Conservation (phyloP, 441 rosid genomes). For the Populus hybrid region DNA sequence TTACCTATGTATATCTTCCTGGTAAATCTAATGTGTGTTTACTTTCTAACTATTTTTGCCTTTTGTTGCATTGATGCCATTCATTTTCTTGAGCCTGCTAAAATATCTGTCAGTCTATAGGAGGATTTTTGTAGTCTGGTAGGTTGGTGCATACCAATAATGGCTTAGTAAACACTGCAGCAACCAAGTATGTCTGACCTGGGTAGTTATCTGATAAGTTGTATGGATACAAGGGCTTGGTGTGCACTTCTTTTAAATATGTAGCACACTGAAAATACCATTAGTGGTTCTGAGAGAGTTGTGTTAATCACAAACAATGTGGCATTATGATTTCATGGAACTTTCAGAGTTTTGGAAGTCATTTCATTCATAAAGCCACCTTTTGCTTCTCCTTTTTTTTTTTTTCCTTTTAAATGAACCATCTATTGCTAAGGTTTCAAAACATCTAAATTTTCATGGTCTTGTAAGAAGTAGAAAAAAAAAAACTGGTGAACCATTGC, state of each 20-base stretch:
- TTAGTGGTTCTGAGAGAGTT: background rate
- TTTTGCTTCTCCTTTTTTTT: background rate
- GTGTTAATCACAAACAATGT: background rate
- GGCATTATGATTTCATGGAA: background rate
- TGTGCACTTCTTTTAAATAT: background rate
- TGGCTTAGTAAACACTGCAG: background rate
- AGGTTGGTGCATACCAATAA: background rate
- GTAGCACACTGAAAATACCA: background rate
- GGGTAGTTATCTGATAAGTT: background rate
- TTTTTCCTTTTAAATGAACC: background rate
- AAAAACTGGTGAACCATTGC: background rate
- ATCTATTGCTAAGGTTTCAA: background rate
- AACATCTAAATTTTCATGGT: background rate
- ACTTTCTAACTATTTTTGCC: background rate
- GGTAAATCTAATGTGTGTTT: background rate
- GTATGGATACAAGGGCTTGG: background rate
- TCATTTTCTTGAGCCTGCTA: background rate
- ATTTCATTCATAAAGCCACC: background rate
- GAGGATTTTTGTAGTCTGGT: background rate
- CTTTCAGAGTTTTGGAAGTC: background rate
- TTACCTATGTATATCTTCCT: background rate
- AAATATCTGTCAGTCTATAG: background rate
- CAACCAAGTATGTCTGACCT: background rate
- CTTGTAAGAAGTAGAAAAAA: background rate
- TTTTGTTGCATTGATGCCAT: background rate